Conservation (phyloP, 78 protist species). For the Monocercomonoides exilis region DNA sequence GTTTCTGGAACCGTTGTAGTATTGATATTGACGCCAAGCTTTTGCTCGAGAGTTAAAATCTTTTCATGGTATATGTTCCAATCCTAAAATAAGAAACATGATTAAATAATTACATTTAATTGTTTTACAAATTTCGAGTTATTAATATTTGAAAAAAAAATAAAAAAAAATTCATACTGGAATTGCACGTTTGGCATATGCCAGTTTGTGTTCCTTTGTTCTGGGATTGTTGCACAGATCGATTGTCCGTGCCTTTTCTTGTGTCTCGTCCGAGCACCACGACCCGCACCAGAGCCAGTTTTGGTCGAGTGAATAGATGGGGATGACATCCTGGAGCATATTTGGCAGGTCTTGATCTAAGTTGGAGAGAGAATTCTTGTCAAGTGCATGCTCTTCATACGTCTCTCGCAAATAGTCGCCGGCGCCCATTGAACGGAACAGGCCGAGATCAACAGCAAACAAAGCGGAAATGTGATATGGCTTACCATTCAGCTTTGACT, state of each 20-base stretch:
- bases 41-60: too few relatives aligned
- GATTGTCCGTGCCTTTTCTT: neutral
- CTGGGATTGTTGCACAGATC: slow-evolving; percentile 21
- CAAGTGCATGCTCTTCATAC: neutral
- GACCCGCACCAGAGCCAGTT: too few relatives aligned
- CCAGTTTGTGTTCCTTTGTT: neutral
- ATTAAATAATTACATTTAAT: too few relatives aligned
- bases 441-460: neutral
- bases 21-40: too few relatives aligned
- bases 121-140: too few relatives aligned
- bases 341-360: slow-evolving; percentile 28
- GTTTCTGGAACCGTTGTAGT: too few relatives aligned
- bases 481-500: neutral
- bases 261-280: neutral
- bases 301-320: neutral
- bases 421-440: neutral
- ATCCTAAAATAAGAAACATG: too few relatives aligned
- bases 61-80: too few relatives aligned
- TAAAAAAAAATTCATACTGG: too few relatives aligned
- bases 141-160: too few relatives aligned
- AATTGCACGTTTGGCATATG: neutral
- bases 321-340: neutral
- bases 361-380: neutral
- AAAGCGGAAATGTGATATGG: slow-evolving; percentile 27
- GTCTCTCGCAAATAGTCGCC: neutral